phyloP scores from a whole-genome alignment of 2,329 filamentous ascomycete genomes.

The Curvularia sp. region DNA sequence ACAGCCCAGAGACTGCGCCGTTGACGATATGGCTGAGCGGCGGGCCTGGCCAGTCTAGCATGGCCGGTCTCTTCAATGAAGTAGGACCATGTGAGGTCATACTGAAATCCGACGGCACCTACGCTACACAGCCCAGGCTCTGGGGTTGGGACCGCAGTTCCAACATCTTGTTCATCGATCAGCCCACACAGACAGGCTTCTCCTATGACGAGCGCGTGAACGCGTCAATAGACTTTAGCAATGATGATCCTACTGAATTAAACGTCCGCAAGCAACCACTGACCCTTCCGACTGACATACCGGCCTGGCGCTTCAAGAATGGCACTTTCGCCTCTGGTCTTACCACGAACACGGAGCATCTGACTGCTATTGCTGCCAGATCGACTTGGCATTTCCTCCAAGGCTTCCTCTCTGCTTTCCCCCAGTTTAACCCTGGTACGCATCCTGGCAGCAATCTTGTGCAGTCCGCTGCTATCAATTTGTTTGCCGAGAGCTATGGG shows the following conservation, averaged over 20 bases:
- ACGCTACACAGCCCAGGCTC: slow-evolving; percentile 64
- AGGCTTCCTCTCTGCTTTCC: slow-evolving; percentile 65
- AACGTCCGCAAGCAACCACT: slow-evolving; percentile 35
- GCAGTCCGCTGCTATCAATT: slow-evolving; percentile 64
- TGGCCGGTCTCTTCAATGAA: slow-evolving; percentile 70
- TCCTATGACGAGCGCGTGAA: slow-evolving; percentile 71
- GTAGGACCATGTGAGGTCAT: slow-evolving; percentile 59
- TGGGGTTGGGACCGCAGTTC: slow-evolving; percentile 71
- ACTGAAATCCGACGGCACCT: slow-evolving; percentile 54
- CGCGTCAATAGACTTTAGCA: slow-evolving; percentile 32
- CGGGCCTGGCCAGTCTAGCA: slow-evolving; percentile 69
- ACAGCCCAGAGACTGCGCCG: slow-evolving; percentile 59
- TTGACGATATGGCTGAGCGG: slow-evolving; percentile 71
- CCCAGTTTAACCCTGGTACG: slow-evolving; percentile 62
- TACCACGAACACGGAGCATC: slow-evolving; percentile 60
- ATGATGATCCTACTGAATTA: neutral
- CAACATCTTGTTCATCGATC: slow-evolving; percentile 66
- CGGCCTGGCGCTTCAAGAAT: slow-evolving; percentile 60
- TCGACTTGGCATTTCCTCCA: slow-evolving; percentile 72
- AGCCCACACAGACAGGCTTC: slow-evolving; percentile 75
- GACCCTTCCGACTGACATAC: slow-evolving; percentile 36
- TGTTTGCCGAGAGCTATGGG: slow-evolving; percentile 74
- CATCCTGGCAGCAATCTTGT: slow-evolving; percentile 45
- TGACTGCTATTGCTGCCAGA: slow-evolving; percentile 63
- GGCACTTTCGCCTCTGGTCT: slow-evolving; percentile 70